Evolutionary conservation across 257 asterid genomes (phyloP).

Genomic region (Lycium barbarum): DNA sequence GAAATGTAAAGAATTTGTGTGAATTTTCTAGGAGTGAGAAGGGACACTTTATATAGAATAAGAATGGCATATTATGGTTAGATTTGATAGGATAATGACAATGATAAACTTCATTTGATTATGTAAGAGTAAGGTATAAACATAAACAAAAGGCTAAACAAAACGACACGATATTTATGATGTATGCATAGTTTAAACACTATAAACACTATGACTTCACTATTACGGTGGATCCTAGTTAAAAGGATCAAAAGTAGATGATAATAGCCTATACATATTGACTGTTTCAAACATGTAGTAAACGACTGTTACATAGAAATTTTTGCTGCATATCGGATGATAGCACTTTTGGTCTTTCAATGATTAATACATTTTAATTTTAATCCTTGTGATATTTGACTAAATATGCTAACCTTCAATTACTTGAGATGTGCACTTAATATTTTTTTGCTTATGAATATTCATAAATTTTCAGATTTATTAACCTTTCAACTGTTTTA

Average conservation of each 20-base stretch:
- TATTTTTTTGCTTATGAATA: no score
- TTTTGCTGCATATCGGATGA: background rate
- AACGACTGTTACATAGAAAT: background rate
- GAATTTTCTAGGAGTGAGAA: background rate
- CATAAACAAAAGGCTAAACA: background rate
- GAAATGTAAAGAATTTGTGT: background rate
- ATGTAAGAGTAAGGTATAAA: background rate
- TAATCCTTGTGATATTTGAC: no score
- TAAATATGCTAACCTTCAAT: no score
- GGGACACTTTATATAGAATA: background rate
- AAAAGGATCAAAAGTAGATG: background rate
- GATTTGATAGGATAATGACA: background rate
- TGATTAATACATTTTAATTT: no score
- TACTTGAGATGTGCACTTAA: no score
- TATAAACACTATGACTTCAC: background rate
- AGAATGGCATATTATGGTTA: background rate
- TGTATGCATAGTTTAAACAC: background rate
- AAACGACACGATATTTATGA: background rate
- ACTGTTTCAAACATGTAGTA: background rate
- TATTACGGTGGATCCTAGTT: background rate
- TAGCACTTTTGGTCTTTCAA: no score
- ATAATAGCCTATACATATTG: background rate
- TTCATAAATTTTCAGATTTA: no score
- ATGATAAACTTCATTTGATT: conserved; percentile 13
- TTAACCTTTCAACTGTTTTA: no score